These are phyloP conservation scores for Telopea speciosissima DNA, from an alignment of 177 flowering plant genomes.

Conservation along the genomic window DNA sequence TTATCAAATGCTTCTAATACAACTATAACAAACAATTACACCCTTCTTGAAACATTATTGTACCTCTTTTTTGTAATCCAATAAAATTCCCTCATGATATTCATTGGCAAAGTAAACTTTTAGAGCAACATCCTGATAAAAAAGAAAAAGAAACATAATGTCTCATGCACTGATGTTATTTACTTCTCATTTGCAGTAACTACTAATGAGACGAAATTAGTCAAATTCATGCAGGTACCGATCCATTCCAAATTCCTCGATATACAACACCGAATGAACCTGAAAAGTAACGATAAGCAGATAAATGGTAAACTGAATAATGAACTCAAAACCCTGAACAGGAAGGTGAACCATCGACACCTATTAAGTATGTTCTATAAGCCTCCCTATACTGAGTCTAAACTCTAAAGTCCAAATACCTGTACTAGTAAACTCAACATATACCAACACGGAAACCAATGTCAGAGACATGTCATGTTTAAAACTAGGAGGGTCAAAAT, in stretches of 20 bases:
- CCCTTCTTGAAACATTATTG: neutral
- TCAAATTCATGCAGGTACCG: constrained; percentile 30
- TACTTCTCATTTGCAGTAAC: neutral
- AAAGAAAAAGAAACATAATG: neutral
- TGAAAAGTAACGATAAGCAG: constrained; percentile 18
- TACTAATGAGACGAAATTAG: neutral
- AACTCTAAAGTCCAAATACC: neutral
- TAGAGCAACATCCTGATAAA: constrained; percentile 73
- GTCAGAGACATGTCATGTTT: neutral
- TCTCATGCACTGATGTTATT: neutral
- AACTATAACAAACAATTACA: neutral
- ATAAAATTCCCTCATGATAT: constrained; percentile 45
- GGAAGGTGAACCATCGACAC: neutral
- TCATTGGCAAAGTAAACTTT: constrained; percentile 57
- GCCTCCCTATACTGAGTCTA: neutral
- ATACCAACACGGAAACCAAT: too few species aligned
- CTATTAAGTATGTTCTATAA: neutral
- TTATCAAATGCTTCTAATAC: neutral
- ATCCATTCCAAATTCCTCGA: constrained; percentile 87
- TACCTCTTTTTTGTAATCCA: constrained; percentile 78
- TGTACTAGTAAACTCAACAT: too few species aligned
- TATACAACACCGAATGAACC: constrained; percentile 81
- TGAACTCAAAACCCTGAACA: neutral
- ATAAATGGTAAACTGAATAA: neutral
- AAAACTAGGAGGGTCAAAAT: too few species aligned